phyloP scores from a whole-genome alignment of 805 yeast species.

The Cyberlindnera galapagoensis region DNA sequence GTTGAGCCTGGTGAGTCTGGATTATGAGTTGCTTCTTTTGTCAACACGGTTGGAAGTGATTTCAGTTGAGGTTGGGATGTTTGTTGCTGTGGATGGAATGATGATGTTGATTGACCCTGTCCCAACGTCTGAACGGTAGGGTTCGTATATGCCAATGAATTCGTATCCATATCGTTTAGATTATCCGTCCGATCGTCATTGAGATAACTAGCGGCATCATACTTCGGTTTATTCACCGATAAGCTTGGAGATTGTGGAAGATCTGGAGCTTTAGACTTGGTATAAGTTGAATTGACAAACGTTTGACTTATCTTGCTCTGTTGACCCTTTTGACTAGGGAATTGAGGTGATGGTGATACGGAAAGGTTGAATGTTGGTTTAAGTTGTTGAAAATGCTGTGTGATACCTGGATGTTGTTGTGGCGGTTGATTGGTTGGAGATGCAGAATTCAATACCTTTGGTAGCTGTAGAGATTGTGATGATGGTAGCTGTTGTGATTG shows the following conservation, averaged over 20 bases:
- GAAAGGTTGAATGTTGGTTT: slow-evolving; percentile 7
- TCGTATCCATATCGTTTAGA: slow-evolving; percentile 16
- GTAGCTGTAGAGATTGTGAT: slow-evolving; percentile 3
- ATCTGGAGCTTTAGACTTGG: slow-evolving; percentile 11
- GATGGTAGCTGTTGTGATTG: slow-evolving; percentile 3
- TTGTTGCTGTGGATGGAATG: slow-evolving; percentile 6
- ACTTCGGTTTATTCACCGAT: slow-evolving; percentile 11
- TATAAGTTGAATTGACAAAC: slow-evolving; percentile 11
- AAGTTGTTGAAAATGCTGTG: slow-evolving; percentile 11
- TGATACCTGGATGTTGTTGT: slow-evolving; percentile 5
- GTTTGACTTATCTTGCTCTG: slow-evolving; percentile 11
- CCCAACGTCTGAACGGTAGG: slow-evolving; percentile 5
- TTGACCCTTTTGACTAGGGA: neutral
- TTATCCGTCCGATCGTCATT: slow-evolving; percentile 19
- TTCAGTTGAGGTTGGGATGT: slow-evolving; percentile 1
- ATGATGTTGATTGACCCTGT: slow-evolving; percentile 5
- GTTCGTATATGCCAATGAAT: slow-evolving; percentile 15
- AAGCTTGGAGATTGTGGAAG: slow-evolving; percentile 14
- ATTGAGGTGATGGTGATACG: slow-evolving; percentile 2
- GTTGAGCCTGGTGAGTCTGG: slow-evolving; percentile 20
- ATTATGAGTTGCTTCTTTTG: slow-evolving; percentile 10
- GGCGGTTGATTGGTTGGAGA: slow-evolving; percentile 4
- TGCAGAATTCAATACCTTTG: too few relatives aligned
- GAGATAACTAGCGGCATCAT: slow-evolving; percentile 14
- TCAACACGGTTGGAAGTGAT: slow-evolving; percentile 4